These are phyloP conservation scores for Sporothrix globosa DNA, from an alignment of 2,329 filamentous ascomycete species.

Conservation along the genomic window DNA sequence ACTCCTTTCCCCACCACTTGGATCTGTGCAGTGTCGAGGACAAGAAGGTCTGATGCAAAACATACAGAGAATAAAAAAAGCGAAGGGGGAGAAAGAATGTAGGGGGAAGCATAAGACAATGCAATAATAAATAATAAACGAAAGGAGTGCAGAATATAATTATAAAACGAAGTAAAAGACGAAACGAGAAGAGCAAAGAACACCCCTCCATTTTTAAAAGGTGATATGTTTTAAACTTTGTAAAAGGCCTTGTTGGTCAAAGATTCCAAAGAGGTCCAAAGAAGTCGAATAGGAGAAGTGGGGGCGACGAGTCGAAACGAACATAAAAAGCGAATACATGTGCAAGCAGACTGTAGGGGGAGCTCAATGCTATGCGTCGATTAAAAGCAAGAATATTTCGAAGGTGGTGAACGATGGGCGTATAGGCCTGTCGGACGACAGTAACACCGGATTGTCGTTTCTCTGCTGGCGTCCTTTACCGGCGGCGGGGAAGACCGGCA, in stretches of 20 bases:
- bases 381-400: background rate
- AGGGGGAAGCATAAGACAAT: background rate
- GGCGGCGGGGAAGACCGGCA: constrained; percentile 54
- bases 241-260: background rate
- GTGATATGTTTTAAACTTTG: background rate
- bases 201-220: constrained; percentile 8
- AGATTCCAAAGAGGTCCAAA: background rate
- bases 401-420: background rate
- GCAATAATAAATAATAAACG: background rate
- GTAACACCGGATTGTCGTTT: constrained; percentile 39
- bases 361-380: background rate
- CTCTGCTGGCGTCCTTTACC: constrained; percentile 36
- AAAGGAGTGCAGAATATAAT: background rate
- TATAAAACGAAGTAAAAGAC: constrained; percentile 16
- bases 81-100: background rate
- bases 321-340: background rate
- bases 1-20: background rate
- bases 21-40: constrained; percentile 2
- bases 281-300: background rate
- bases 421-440: background rate
- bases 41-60: constrained; percentile 10
- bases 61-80: constrained; percentile 12
- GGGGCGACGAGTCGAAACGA: background rate
- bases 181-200: background rate
- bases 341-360: background rate